Evolutionary conservation across 1,139 yeast species (phyloP), one percentile per base, ranked within the genome.

Genomic region (Meyerozyma guilliermondii): DNA sequence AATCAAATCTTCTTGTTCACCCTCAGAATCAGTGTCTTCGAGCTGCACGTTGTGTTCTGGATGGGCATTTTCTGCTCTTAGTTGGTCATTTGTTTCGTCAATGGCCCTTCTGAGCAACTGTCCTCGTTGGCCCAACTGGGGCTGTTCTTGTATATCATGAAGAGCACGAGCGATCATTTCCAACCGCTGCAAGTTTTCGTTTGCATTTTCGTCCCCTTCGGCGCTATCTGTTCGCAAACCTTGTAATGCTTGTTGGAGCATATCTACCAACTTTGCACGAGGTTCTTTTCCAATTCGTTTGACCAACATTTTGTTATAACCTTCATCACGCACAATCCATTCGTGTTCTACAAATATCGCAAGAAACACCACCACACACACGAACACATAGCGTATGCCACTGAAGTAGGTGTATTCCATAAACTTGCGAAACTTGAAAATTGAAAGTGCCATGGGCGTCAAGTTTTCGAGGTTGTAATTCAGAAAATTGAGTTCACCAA

Each of bases 321-420:
- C 87, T 39, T 80, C 80, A 56, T 84, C 92, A 42, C 81, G 65
- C 1, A 78, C 77, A n/a, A 84, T 83, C 80, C 85, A 80, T 53
- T 83, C 89, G 55, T 81, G 84, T 47, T 77, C 81, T 35, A 80
- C 67, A 54, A 78, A 78, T 7, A 80, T 48, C 2, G 80, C 76
- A 24, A 76, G 53, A 46, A 72, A 75, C 28, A 76, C 60, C 6
- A 68, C 52, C 5, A 77, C 58, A 22, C 70, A 66, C 35, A 71
- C 59, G 11, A 65, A 16, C 4, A 73, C 59, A 45, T 71, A 67
- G 14, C 68, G 51, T 10, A 66, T 45, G 2, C 82, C 82, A 31
- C 66, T 60, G 39, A 70, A 58, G 47, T 65, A 71, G 7, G 78
- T 72, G 43, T 63, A 54, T 39, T 57, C 56, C 35, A 70, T 45